Evolutionary conservation across 108 stramenopile genomes (phyloP), one percentile per base, ranked within the genome.

Genomic region (Conticribra weissflogii): DNA sequence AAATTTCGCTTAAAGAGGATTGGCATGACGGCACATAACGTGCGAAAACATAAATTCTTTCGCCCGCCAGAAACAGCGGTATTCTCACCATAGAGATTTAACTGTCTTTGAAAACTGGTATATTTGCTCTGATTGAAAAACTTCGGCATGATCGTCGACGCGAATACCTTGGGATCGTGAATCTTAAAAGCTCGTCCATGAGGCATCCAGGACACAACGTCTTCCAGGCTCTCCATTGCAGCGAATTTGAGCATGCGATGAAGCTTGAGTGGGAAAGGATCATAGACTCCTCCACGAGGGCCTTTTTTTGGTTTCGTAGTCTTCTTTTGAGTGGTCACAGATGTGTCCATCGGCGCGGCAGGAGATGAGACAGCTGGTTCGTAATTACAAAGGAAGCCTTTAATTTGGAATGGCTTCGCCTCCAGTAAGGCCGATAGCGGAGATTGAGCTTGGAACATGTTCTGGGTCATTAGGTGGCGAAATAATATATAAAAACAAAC

Each of bases 111-210:
- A 54, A 94, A 94, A 29, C 59, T 64, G 1, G 79, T 78, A 18
- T 72, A 85, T 25, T 85, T 83, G 18, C 69, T 59, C 53, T 86
- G 85, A 74, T 81, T 74, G 53, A 92, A 92, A 60, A 86, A 96
- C 50, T 81, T 73, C 2, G 91, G 92, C 86, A 98, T 85, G 51
- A 96, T 80, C 45, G 29, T 78, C 55, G 59, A 63, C 48, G 82
- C 71, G 60, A 94, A 94, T 32, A 81, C 74, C 51, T 87, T 77
- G 3, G 86, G 87, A 29, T 91, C 71, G 74, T 90, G 90, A 55
- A 94, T 86, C 49, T 72, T 65, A 66, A 94, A 91, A 61, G 86
- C 85, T 4, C 93, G 76, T 50, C 93, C 93, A 34, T 94, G 93
- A 28, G 85, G 68, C 63, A 87, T 74, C 90, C 90, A 94, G 16